These are phyloP conservation scores for Tulasnella sp. DNA, from an alignment of 768 basidiomycete species.

Conservation along the genomic window DNA sequence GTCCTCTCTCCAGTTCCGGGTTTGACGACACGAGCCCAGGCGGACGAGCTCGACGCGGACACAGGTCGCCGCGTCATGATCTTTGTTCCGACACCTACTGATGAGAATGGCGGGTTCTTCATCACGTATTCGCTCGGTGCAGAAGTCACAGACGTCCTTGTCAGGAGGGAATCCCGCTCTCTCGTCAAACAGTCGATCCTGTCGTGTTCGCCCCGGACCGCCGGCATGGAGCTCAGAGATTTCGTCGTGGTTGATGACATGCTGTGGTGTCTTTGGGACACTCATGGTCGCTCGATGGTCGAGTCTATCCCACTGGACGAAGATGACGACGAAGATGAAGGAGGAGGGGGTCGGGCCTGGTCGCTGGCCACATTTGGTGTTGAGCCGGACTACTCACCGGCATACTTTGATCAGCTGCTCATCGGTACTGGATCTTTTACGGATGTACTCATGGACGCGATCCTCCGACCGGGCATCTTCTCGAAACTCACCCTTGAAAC, in stretches of 20 bases:
- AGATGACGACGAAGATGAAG: constrained; percentile 24
- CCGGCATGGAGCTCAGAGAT: constrained; percentile 65
- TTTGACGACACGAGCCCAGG: neutral
- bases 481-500: constrained; percentile 69
- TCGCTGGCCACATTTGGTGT: constrained; percentile 28
- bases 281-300: constrained; percentile 60
- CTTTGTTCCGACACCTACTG: constrained; percentile 60
- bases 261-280: constrained; percentile 70
- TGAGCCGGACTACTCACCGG: constrained; percentile 67
- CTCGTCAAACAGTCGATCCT: constrained; percentile 36
- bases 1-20: constrained; percentile 33
- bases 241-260: constrained; percentile 46
- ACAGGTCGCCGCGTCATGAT: constrained; percentile 52
- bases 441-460: constrained; percentile 66
- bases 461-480: constrained; percentile 83
- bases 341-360: neutral
- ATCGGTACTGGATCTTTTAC: constrained; percentile 48
- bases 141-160: constrained; percentile 17
- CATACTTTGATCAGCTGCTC: constrained; percentile 79
- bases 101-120: constrained; percentile 72
- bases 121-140: constrained; percentile 33
- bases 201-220: constrained; percentile 47
- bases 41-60: constrained; percentile 25
- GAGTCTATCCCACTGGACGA: constrained; percentile 44
- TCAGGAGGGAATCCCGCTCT: constrained; percentile 20